These are phyloP conservation scores for Cercospora beticola DNA, from an alignment of 2,329 filamentous ascomycete genomes.

Conservation along the genomic window DNA sequence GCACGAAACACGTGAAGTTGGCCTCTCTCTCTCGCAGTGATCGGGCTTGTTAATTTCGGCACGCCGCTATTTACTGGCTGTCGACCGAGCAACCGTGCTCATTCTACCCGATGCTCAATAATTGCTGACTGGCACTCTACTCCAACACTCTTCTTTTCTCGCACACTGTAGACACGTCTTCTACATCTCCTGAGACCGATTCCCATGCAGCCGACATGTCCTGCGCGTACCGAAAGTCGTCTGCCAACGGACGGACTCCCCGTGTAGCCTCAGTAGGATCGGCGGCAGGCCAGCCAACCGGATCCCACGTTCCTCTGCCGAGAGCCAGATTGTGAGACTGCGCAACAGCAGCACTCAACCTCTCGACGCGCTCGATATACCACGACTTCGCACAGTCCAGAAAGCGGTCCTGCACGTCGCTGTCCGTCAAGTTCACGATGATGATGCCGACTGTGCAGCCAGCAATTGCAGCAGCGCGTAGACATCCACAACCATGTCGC, in stretches of 20 bases:
- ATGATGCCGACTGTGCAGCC: neutral
- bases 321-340: slow-evolving; percentile 13
- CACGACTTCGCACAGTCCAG: slow-evolving; percentile 28
- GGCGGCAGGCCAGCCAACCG: neutral
- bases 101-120: neutral
- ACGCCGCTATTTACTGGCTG: neutral
- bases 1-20: neutral
- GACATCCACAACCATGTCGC: neutral
- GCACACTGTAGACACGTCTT: neutral
- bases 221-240: neutral
- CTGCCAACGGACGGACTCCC: neutral
- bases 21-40: neutral
- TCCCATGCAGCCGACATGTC: neutral
- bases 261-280: neutral
- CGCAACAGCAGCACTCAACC: slow-evolving; percentile 14
- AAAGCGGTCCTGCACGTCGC: neutral
- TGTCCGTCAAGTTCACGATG: neutral
- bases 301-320: neutral
- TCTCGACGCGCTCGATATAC: slow-evolving; percentile 28
- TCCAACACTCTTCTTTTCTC: neutral
- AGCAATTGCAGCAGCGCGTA: neutral
- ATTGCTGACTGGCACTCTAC: neutral
- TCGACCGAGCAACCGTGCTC: neutral
- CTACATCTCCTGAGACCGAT: neutral
- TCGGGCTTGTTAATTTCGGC: neutral